Evolutionary conservation across 2,329 filamentous ascomycete genomes (phyloP), one percentile per base, ranked within the genome.

Genomic region (Teratosphaeria gauchensis): DNA sequence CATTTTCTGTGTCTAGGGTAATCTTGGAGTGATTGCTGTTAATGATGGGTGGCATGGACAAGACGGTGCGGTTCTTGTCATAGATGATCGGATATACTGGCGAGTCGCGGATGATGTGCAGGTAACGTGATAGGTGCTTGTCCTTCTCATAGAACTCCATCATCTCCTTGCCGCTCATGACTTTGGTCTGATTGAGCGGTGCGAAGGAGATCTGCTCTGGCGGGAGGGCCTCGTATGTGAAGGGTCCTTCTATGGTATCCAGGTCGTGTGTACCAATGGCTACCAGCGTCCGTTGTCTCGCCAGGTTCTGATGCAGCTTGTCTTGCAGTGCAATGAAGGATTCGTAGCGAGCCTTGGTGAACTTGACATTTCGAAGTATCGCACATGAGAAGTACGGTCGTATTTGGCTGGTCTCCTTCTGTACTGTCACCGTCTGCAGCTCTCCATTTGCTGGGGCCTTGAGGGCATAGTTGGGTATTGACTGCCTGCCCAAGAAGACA

Each of bases 21-120:
- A 99, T 99, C 77, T 99, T 99, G 69, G 92, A 96, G 77, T 94
- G 92, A 70, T 99, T 84, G 69, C 92, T 85, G 78, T 99, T 99
- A 80, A 99, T 99, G 68, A 99, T 97, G 19, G 94, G 94, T 1
- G 94, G 94, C 68, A 99, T 81, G 7, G 92, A 97, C 77, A 94
- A 92, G 38, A 99, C 91, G 52, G 84, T 84, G 51, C 85, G 82
- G 71, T 96, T 89, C 56, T 90, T 84, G 73, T 99, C 94, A 74
- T 91, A 92, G 71, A 99, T 95, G 70, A 95, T 91, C 24, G 94
- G 94, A 74, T 99, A 99, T 51, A 96, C 88, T 4, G 92, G 90
- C 54, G 89, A 89, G 75, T 97, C 92, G 63, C 87, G 85, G 72
- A 99, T 95, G 68, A 99, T 99, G 77, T 92, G 90, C 52, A 99